Percentiles rank a stretch among this genome's conserved stretches.
These are phyloP conservation scores for Komagataella ulmi DNA, from an alignment of 805 yeast species.

Conservation along the genomic window DNA sequence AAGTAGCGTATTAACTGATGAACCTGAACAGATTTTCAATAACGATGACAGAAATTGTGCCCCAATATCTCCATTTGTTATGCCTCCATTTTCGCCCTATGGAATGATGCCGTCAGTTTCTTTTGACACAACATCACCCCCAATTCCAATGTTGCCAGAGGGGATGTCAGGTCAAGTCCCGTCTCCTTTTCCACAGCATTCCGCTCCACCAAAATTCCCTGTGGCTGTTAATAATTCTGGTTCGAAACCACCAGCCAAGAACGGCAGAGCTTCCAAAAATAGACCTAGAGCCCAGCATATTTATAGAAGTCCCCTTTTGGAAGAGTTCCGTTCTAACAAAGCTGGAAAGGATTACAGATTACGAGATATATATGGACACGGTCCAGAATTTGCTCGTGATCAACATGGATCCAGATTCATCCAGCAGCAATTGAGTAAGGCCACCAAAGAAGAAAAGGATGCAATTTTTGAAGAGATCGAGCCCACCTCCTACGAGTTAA, in stretches of 20 bases:
- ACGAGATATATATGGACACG: constrained; percentile 73
- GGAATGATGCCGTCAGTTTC: constrained; percentile 16
- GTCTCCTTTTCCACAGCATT: neutral
- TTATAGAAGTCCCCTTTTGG: constrained; percentile 67
- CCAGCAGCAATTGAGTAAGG: constrained; percentile 68
- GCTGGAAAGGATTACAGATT: constrained; percentile 46
- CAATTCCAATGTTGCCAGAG: constrained; percentile 3
- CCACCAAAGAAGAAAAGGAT: constrained; percentile 59
- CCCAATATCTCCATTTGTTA: constrained; percentile 25
- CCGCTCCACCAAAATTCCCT: neutral
- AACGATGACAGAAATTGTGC: neutral
- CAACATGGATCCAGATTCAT: constrained; percentile 97
- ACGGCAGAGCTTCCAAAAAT: neutral
- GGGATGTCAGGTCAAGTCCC: neutral
- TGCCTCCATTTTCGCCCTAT: constrained; percentile 38
- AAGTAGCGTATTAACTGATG: neutral
- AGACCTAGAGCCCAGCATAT: constrained; percentile 15
- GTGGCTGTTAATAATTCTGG: neutral
- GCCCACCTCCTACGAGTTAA: constrained; percentile 58
- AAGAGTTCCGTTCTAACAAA: constrained; percentile 65
- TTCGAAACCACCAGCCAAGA: neutral
- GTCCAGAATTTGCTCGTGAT: constrained; percentile 84
- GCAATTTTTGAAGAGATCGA: constrained; percentile 75
- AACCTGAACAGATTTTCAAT: constrained; percentile 4
- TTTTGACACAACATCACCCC: constrained; percentile 10